Evolutionary conservation across 2,329 filamentous ascomycete species (phyloP), one percentile per base, ranked within the genome.

Genomic region (Colletotrichum simmondsii): DNA sequence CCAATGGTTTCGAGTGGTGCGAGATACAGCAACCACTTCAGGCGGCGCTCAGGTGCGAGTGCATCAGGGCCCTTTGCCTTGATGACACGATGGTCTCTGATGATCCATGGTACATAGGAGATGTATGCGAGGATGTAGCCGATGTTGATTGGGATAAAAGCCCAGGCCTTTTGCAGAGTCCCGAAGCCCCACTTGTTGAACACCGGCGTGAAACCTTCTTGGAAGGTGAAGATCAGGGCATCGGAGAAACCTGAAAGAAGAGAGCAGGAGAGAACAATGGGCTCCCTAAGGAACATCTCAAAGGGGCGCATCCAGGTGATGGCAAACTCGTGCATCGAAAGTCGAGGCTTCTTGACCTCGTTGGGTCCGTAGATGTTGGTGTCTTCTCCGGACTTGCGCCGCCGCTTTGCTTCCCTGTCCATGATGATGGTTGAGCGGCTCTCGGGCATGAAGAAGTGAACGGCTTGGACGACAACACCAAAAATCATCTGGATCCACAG

Each of bases 141-240:
- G 22, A 83, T 24, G 6, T 70, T 73, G 52, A 83, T 78, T 12
- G 76, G 76, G 30, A 76, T 75, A 12, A 77, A 77, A 5, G 76
- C 73, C 75, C 73, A 76, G 2, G 68, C 75, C 37, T 61, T 75
- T 22, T 73, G 66, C 7, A 76, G 35, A 11, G 82, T 83, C 49
- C 83, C 81, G 79, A 93, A 92, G 32, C 83, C 76, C 88, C 89
- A 92, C 74, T 92, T 86, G 54, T 84, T 79, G 75, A 91, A 91
- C 4, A 93, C 90, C 0, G 89, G 84, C 2, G 83, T 80, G 73
- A 92, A 92, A 0, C 88, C 90, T 77, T 92, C 89, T 52, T 92
- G 86, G 79, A 92, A 92, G 82, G 90, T 91, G 82, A 92, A 92
- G 77, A 92, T 91, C 56, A 92, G 83, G 0, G 90, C 89, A 74